These are phyloP conservation scores for Guyanaporus albipodus DNA, from an alignment of 768 basidiomycete species.

Conservation along the genomic window DNA sequence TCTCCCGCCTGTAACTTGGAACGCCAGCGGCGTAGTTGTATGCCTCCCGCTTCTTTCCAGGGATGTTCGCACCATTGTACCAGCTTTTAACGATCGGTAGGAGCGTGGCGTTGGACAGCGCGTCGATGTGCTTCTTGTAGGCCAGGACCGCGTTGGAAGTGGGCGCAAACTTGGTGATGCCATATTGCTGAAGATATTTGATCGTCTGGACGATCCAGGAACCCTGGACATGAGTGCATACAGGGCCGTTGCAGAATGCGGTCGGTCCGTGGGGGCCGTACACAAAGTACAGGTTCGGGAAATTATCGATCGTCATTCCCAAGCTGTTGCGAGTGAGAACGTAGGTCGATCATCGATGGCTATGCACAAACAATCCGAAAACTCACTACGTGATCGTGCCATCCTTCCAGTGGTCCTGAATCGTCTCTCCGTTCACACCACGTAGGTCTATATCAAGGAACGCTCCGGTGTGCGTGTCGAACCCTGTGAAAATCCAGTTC, in stretches of 20 bases:
- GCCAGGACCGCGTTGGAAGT: conserved; percentile 1
- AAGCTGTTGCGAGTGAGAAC: too few species aligned
- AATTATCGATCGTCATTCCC: not conserved
- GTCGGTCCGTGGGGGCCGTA: not conserved
- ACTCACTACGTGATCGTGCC: not conserved
- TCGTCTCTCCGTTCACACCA: not conserved
- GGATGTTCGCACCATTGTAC: conserved; percentile 1
- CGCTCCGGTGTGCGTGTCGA: not conserved
- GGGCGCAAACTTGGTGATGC: conserved; percentile 8
- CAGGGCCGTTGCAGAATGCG: not conserved
- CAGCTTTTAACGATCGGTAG: conserved; percentile 1
- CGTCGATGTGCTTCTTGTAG: conserved; percentile 7
- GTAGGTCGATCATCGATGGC: too few species aligned
- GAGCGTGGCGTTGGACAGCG: conserved; percentile 1
- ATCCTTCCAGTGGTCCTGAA: not conserved
- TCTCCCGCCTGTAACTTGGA: conserved; percentile 2
- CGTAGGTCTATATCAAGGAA: not conserved
- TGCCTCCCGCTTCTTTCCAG: conserved; percentile 6
- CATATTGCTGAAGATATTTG: conserved; percentile 1
- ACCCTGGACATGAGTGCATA: not conserved
- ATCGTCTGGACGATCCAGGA: not conserved
- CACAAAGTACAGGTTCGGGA: not conserved
- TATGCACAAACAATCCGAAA: too few species aligned
- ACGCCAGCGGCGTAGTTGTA: conserved; percentile 8
- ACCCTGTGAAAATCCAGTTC: not conserved